Evolutionary conservation across 2,329 filamentous ascomycete genomes (phyloP), one percentile per base, ranked within the genome.

Genomic region (Fusarium sp.): DNA sequence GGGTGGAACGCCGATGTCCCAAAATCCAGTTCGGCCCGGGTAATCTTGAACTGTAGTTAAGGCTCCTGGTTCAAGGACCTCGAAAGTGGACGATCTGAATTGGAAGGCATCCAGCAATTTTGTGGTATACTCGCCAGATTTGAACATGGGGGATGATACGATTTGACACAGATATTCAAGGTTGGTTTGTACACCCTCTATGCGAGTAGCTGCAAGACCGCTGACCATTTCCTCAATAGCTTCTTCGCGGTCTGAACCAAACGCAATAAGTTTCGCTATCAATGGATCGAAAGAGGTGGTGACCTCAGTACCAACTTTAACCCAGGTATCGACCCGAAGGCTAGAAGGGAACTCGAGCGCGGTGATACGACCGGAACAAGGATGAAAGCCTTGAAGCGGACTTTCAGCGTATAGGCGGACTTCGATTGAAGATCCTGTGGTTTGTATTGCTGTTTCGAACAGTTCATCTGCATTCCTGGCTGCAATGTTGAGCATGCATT

Each of bases 241-340:
- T 40, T 88, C 85, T 62, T 84, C 78, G 26, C 91, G 84, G 44
- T 84, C 84, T 1, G 82, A 80, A 0, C 87, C 91, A 52, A 85
- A 84, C 1, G 92, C 88, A 54, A 93, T 93, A 66, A 93, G 81
- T 74, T 94, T 93, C 2, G 91, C 88, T 49, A 94, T 89, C 84
- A 93, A 89, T 0, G 91, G 91, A 71, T 94, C 91, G 75, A 93
- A 94, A 67, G 91, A 88, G 6, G 89, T 88, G 0, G 91, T 91
- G 3, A 94, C 87, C 70, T 91, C 86, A 59, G 92, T 90, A 8
- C 91, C 91, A 31, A 86, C 81, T 23, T 88, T 84, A 67, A 94
- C 81, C 88, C 88, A 91, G 0, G 88, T 90, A 68, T 91, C 89
- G 28, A 91, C 83, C 6, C 89, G 82, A 26, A 83, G 80, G 6